These are phyloP conservation scores for Daldinia eschscholtzii DNA, from an alignment of 2,329 filamentous ascomycete species.

Conservation along the genomic window DNA sequence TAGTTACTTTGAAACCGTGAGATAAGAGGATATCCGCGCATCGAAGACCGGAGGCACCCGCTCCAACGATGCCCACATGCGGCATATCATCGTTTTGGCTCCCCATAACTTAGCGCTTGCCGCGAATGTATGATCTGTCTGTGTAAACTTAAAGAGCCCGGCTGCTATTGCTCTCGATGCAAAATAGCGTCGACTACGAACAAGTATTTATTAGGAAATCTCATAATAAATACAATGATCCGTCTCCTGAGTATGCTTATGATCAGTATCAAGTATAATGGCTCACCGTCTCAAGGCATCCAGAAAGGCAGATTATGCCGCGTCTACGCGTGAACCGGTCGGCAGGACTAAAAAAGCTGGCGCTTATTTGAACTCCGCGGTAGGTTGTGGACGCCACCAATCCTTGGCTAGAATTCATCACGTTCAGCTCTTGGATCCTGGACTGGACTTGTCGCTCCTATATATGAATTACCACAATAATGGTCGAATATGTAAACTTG, in stretches of 20 bases:
- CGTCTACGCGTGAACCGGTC: slow-evolving; percentile 12
- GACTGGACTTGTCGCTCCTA: not conserved
- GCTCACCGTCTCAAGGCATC: slow-evolving; percentile 14
- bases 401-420: slow-evolving; percentile 14
- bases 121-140: too few species aligned
- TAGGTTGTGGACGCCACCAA: slow-evolving; percentile 18
- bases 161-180: not conserved
- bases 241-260: not conserved
- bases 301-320: slow-evolving; percentile 29
- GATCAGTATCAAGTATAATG: not conserved
- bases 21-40: slow-evolving; percentile 68
- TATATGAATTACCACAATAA: not conserved
- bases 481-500: not conserved
- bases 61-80: slow-evolving; percentile 65
- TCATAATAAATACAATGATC: not conserved
- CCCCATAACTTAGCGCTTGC: not conserved
- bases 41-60: slow-evolving; percentile 68
- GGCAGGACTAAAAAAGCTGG: slow-evolving; percentile 12
- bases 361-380: slow-evolving; percentile 10
- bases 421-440: slow-evolving; percentile 16
- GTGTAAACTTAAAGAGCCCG: too few species aligned
- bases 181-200: not conserved
- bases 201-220: not conserved
- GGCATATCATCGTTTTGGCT: slow-evolving; percentile 14
- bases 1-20: slow-evolving; percentile 66